These are phyloP conservation scores for Nicotiana paniculata DNA, from an alignment of 257 asterid species.

Conservation along the genomic window DNA sequence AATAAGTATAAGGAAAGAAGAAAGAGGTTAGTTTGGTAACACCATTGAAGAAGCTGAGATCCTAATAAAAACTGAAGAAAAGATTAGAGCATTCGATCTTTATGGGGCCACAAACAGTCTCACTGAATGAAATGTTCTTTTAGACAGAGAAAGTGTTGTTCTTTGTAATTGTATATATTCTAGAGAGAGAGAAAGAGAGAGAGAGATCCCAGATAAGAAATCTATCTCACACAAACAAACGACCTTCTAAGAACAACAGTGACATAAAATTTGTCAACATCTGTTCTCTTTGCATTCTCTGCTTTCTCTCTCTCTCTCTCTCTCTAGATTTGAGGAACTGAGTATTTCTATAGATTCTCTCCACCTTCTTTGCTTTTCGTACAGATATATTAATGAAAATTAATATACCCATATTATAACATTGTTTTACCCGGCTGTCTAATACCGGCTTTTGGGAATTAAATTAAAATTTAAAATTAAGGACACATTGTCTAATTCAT, in stretches of 20 bases:
- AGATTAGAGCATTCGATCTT: slow-evolving; percentile 78
- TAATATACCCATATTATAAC: background rate
- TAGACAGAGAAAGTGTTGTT: slow-evolving; percentile 36
- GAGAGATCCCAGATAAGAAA: slow-evolving; percentile 17
- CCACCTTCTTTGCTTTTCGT: background rate
- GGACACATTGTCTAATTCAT: too few relatives aligned
- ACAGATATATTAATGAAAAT: background rate
- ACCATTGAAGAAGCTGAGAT: slow-evolving; percentile 80
- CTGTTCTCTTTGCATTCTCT: background rate
- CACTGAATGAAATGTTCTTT: slow-evolving; percentile 10
- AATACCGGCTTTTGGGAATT: too few relatives aligned
- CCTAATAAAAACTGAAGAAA: slow-evolving; percentile 52
- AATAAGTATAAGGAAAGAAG: slow-evolving; percentile 18
- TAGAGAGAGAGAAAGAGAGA: background rate
- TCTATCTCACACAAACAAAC: slow-evolving; percentile 7
- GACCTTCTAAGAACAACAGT: slow-evolving; percentile 4
- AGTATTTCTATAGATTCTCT: background rate
- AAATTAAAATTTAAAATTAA: too few relatives aligned
- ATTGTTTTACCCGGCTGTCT: background rate
- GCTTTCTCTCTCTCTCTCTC: background rate
- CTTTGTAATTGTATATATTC: background rate
- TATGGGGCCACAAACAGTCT: slow-evolving; percentile 41
- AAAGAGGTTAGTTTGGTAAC: slow-evolving; percentile 36
- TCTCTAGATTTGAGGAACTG: background rate
- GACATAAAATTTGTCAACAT: slow-evolving; percentile 12